Percentiles rank a stretch among this genome's conserved stretches.
These are phyloP conservation scores for Stephania japonica DNA, from an alignment of 164 flowering plant species.

Conservation along the genomic window DNA sequence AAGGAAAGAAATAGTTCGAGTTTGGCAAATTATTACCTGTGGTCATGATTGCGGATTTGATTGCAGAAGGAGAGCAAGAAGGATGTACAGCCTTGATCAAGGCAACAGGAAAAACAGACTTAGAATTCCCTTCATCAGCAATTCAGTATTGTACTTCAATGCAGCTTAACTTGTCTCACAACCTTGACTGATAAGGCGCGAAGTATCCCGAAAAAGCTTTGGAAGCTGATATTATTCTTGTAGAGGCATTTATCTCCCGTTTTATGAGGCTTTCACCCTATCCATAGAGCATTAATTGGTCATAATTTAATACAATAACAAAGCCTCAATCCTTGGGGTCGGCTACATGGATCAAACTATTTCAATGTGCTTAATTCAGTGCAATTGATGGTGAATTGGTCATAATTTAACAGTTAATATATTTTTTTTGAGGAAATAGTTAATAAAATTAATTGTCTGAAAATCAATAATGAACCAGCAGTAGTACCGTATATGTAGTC, in stretches of 20 bases:
- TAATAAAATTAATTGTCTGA: too few relatives aligned
- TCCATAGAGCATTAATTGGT: slow-evolving; percentile 7
- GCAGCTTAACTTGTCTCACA: slow-evolving; percentile 34
- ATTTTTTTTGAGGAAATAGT: too few relatives aligned
- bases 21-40: slow-evolving; percentile 49
- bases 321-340: too few relatives aligned
- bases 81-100: slow-evolving; percentile 66
- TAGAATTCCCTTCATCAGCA: slow-evolving; percentile 4
- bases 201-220: slow-evolving; percentile 62
- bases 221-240: slow-evolving; percentile 59
- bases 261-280: slow-evolving; percentile 72
- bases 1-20: not conserved
- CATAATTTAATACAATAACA: too few relatives aligned
- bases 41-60: slow-evolving; percentile 84
- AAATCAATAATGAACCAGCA: not conserved
- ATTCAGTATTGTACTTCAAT: slow-evolving; percentile 7
- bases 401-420: too few relatives aligned
- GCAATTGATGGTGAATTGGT: too few relatives aligned
- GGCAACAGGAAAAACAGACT: slow-evolving; percentile 22
- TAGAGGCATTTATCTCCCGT: slow-evolving; percentile 33
- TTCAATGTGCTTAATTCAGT: too few relatives aligned
- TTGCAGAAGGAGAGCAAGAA: slow-evolving; percentile 76
- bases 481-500: slow-evolving; percentile 35
- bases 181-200: slow-evolving; percentile 88
- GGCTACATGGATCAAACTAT: too few relatives aligned